Evolutionary conservation across 345 rosid genomes (phyloP), one percentile per base, ranked within the genome.

Genomic region (Salix suchowensis): DNA sequence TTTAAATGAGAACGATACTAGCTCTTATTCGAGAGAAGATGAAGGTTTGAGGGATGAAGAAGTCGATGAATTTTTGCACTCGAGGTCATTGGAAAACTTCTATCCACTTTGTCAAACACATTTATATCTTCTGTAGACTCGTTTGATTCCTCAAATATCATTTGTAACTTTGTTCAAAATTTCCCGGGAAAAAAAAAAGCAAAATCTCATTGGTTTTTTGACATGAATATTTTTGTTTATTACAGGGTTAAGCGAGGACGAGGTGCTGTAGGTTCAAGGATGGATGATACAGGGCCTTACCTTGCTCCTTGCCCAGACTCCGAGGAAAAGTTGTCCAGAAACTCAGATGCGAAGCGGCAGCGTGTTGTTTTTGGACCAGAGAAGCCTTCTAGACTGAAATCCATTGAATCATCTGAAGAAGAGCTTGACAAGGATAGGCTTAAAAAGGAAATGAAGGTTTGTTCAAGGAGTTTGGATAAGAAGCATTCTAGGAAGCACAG

Each of bases 241-340:
- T 58, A 67, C 80, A 94, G 98, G 84, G 85, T 80, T 50, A 92
- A 94, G 84, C 94, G 96, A 1, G 96, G 98, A 30, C 87, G 96
- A 84, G 97, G 97, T 65, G 87, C 93, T n/a, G 79, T 94, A 26
- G 98, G 98, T 77, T 86, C 95, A 6, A 90, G 95, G 86, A 94
- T 91, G 97, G 98, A 92, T 72, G 98, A 92, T 84, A 87, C 97
- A 30, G 94, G 97, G 19, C 98, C 98, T 16, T 91, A 88, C 71
- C 97, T 88, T 72, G 88, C 88, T 0, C 44, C 81, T 9, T 42
- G 76, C 44, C 54, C 82, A 0, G 87, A 84, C 44, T 44, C 74
- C 5, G 64, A 72, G 28, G 87, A 80, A 60, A 83, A 78, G 70
- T 66, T n/a, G 9, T 64, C 89, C 61, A 37, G 80, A 61, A 66